Evolutionary conservation across 225 moss, liverwort and hornwort species (phyloP).

Genomic region (Thuidium tamariscinum): DNA sequence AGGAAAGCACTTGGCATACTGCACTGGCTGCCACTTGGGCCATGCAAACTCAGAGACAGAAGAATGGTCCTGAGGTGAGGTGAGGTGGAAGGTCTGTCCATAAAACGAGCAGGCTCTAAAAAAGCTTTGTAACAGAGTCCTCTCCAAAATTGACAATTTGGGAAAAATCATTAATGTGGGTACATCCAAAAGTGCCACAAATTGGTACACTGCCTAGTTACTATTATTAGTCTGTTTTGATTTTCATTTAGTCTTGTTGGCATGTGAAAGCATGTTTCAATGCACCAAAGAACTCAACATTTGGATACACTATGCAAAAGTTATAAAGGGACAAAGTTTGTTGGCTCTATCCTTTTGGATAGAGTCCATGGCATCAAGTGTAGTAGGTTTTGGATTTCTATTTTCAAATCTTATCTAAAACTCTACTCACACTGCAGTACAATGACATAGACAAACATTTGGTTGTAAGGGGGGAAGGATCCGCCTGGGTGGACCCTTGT

Average conservation of each 20-base stretch:
- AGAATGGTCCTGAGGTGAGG: not conserved
- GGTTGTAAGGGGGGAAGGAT: no score
- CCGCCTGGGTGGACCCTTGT: no score
- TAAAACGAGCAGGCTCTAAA: not conserved
- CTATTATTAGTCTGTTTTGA: not conserved
- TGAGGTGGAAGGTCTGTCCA: not conserved
- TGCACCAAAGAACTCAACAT: accelerated
- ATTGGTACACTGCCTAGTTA: not conserved
- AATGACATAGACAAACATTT: no score
- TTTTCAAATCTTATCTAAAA: no score
- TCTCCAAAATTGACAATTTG: no score
- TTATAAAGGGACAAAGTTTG: no score
- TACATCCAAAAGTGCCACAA: no score
- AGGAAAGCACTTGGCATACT: not conserved
- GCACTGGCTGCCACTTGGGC: constrained; percentile 7
- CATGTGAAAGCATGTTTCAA: not conserved
- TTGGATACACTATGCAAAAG: not conserved
- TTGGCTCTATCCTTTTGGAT: no score
- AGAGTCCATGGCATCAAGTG: no score
- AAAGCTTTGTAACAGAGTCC: not conserved
- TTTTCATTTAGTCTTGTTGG: not conserved
- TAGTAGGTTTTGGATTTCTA: no score
- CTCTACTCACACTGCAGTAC: no score
- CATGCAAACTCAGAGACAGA: not conserved
- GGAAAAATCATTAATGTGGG: no score